Evolutionary conservation across 2,329 filamentous ascomycete genomes (phyloP).

Genomic region (Diaporthe ampelina): DNA sequence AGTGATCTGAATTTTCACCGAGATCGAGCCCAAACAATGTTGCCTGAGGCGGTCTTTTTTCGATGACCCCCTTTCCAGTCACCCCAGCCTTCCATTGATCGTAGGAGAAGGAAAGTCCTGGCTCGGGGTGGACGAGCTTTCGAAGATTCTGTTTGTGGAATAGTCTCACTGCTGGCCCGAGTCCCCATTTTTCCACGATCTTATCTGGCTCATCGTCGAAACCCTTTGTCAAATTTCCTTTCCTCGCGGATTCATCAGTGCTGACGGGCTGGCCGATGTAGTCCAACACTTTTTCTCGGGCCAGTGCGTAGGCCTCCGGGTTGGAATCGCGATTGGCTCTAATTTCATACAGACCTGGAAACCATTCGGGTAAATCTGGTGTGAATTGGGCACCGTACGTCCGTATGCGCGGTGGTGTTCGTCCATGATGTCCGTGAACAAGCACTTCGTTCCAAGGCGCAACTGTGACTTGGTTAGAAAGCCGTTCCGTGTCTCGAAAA

Average conservation of each 20-base stretch:
- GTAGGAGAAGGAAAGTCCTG: constrained; percentile 37
- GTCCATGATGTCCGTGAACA: not conserved
- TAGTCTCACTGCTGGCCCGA: not conserved
- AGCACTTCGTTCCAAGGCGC: constrained; percentile 57
- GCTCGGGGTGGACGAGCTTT: constrained; percentile 41
- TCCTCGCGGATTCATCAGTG: not conserved
- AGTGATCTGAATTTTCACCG: not conserved
- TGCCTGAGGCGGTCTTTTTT: not conserved
- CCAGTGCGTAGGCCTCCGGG: not conserved
- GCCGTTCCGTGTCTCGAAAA: not conserved
- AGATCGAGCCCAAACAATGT: not conserved
- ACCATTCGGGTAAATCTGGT: not conserved
- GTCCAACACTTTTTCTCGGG: not conserved
- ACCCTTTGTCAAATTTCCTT: constrained; percentile 36
- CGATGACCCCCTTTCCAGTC: not conserved
- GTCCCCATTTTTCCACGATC: constrained; percentile 30
- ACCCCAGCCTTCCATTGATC: constrained; percentile 1
- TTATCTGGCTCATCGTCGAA: constrained; percentile 44
- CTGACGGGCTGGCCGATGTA: not conserved
- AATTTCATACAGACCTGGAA: not conserved
- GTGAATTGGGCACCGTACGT: constrained; percentile 2
- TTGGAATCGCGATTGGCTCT: not conserved
- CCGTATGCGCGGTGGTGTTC: constrained; percentile 5
- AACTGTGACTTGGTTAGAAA: constrained; percentile 43
- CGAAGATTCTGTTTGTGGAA: constrained; percentile 34